Base-by-base conservation (phyloP, 1,284 basidiomycete species). In the Quambalaria eucalypti region DNA sequence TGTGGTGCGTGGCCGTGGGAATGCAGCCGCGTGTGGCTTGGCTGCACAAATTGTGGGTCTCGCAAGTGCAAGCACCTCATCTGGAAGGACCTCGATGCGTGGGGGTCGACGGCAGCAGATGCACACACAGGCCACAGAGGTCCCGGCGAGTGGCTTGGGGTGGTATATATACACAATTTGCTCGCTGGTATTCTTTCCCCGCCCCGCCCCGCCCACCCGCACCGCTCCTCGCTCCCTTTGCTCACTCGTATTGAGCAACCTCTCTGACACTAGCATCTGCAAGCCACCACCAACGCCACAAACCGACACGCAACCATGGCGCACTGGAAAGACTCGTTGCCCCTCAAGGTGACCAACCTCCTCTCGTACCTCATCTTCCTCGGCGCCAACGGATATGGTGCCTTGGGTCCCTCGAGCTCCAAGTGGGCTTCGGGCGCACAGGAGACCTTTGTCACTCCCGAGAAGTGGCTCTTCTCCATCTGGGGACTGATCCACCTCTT, bases 401-500 rank as follows among this genome's bases (percentile, higher is more conserved):
- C 90, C 59, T 84, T 88, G 2, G 46, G 40, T 21, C 59, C 56
- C 19, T 36, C 29, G 10, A 26, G 29, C 21, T 28, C 12, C 38
- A 33, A 36, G 30, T 51, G 55, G 42, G 55, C 36, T 8, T 39
- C 49, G 2, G 55, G 42, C 16, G 52, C 62, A 12, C 59, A 66
- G n/a, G 83, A 87, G 67, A 92, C 90, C 5, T 95, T 90, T 76
- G 79, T 95, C 58, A 92, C 90, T 0, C 90, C 91, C 30, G 87
- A 88, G 23, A 84, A 86, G 29, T 93, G 87, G 84, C 84, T 86
- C 1, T 90, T 88, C 78, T 81, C 84, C 76, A 86, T 89, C 2
- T 72, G 71, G 86, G 84, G 86, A 26, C 77, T 89, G 60, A 88
- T 90, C 70, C 90, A 95, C 77, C 73, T 89, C 23, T 82, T 95